These are phyloP conservation scores for Blastobotrys indianensis DNA, from an alignment of 1,139 yeast species.

Conservation along the genomic window DNA sequence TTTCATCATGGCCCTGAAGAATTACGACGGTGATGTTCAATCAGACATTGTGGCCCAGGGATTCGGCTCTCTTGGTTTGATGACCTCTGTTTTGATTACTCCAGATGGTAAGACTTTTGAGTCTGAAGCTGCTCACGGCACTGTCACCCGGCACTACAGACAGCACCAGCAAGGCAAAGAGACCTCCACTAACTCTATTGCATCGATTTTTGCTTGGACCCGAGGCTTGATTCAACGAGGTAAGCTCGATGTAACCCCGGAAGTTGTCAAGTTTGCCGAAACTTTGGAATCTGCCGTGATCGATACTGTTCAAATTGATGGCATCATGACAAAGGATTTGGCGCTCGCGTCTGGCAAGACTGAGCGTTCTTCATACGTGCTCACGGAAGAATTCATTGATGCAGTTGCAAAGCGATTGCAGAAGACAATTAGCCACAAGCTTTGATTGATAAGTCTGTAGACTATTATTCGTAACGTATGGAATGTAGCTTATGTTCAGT, in stretches of 20 bases:
- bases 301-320: slow-evolving; percentile 79
- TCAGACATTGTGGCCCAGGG: slow-evolving; percentile 98
- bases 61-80: slow-evolving; percentile 89
- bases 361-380: slow-evolving; percentile 61
- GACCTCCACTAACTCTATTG: slow-evolving; percentile 96
- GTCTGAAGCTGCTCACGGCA: slow-evolving; percentile 96
- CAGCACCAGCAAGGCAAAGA: slow-evolving; percentile 93
- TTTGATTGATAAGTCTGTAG: neutral
- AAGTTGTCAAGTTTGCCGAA: slow-evolving; percentile 72
- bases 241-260: slow-evolving; percentile 76
- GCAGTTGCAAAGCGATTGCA: slow-evolving; percentile 49
- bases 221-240: slow-evolving; percentile 92
- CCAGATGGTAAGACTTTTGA: slow-evolving; percentile 96
- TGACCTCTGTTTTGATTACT: slow-evolving; percentile 90
- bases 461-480: neutral
- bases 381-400: slow-evolving; percentile 86
- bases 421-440: slow-evolving; percentile 1
- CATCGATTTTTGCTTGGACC: slow-evolving; percentile 97
- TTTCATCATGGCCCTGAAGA: slow-evolving; percentile 88
- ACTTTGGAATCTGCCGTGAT: slow-evolving; percentile 73
- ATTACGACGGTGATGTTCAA: slow-evolving; percentile 97
- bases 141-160: slow-evolving; percentile 94
- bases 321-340: slow-evolving; percentile 92
- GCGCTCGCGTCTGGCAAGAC: slow-evolving; percentile 85
- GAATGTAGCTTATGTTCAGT: neutral